Evolutionary conservation across 78 protist species (phyloP).

Genomic region (Cavenderia fasciculata): DNA sequence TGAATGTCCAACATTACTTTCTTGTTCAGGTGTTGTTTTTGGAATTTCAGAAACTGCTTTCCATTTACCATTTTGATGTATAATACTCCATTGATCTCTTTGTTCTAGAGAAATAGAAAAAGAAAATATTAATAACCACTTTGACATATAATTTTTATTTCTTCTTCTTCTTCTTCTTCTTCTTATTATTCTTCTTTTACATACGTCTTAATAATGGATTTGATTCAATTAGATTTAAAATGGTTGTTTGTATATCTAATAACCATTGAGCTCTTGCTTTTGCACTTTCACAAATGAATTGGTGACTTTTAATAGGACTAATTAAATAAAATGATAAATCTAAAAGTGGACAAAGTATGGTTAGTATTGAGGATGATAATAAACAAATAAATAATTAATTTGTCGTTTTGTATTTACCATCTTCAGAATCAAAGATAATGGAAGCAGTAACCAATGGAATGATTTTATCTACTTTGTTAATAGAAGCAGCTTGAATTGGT

Average conservation of each 20-base stretch:
- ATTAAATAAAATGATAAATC: slow-evolving; percentile 37
- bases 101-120: not conserved
- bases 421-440: slow-evolving; percentile 16
- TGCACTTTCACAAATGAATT: slow-evolving; percentile 37
- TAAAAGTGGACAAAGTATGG: too few species aligned
- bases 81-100: slow-evolving; percentile 54
- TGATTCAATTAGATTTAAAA: slow-evolving; percentile 4
- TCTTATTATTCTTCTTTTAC: too few species aligned
- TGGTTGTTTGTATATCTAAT: slow-evolving; percentile 43
- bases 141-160: too few species aligned
- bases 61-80: slow-evolving; percentile 44
- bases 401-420: not conserved
- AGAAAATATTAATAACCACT: not conserved
- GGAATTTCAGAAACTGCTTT: slow-evolving; percentile 32
- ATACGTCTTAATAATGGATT: slow-evolving; percentile 12
- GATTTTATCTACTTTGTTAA: slow-evolving; percentile 48
- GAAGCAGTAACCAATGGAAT: slow-evolving; percentile 38
- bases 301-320: slow-evolving; percentile 54
- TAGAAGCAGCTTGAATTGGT: not conserved
- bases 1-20: not conserved
- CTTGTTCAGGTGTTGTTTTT: not conserved
- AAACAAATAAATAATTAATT: not conserved
- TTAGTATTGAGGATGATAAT: too few species aligned
- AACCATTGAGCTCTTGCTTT: slow-evolving; percentile 32
- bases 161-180: too few species aligned